Evolutionary conservation across 2,329 filamentous ascomycete species (phyloP), one percentile per base, ranked within the genome.

Genomic region (Tolypocladium album): DNA sequence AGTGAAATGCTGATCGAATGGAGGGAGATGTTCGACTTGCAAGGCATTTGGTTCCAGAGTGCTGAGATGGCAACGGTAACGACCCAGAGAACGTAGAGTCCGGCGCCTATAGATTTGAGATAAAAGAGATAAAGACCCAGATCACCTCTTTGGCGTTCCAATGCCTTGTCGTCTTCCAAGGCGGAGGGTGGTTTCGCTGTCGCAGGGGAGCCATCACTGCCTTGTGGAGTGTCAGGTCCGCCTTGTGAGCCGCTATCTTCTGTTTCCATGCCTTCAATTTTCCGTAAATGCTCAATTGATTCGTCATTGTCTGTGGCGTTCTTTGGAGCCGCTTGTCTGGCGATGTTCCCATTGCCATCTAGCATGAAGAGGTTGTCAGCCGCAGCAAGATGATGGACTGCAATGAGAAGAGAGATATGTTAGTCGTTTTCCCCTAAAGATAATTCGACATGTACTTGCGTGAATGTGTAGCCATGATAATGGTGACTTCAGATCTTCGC

Each of bases 381-480:
- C n/a, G 36, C 31, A 34, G 40, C 38, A 20, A 61, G 40, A 39
- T 56, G 53, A 20, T 56, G 47, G 31, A 53, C 59, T 60, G 36
- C 20, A 17, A 9, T 31, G 13, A n/a, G 40, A 42, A 34, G 34
- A 4, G 40, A 42, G 40, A 42, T 20, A 42, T 42, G 12, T 42
- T 42, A 42, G 40, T n/a, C 15, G 3, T 42, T 42, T 20, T 20
- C 15, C 20, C 15, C 13, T 20, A 17, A 42, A 42, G 40, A 42
- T 12, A 42, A 17, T 42, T 17, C 3, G 15, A 20, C 3, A 42
- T 42, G 40, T 40, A 40, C 40, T 56, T 47, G 60, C 61, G 43
- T 50, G 52, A 20, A 36, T 61, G 56, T 22, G 58, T 61, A 17
- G 60, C 58, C 59, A 63, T 59, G 4, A 63, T 8, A n/a, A 63